phyloP scores from a whole-genome alignment of 2,329 filamentous ascomycete species.

The Arthrobotrys sinensis region DNA sequence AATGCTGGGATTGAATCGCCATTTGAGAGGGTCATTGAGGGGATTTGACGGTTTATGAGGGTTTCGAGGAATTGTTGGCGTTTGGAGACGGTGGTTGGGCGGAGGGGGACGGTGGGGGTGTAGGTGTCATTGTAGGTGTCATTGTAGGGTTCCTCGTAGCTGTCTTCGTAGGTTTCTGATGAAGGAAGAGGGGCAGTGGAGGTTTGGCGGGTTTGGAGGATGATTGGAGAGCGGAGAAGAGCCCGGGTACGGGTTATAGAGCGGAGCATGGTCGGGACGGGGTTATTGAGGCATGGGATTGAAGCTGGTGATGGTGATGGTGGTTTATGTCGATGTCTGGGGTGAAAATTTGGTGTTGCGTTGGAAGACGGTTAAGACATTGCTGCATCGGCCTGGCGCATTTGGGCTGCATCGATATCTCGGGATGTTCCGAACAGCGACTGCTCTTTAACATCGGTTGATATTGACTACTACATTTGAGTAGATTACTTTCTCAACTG shows the following conservation, averaged over 20 bases:
- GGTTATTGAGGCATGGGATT: neutral
- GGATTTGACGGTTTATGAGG: neutral
- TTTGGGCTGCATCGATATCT: too few relatives aligned
- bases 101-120: constrained; percentile 14
- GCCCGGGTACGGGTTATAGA: neutral
- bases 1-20: constrained; percentile 32
- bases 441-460: too few relatives aligned
- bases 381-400: too few relatives aligned
- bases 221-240: neutral
- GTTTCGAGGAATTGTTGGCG: neutral
- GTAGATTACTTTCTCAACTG: too few relatives aligned
- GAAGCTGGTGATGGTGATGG: constrained; percentile 7
- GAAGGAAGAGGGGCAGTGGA: neutral
- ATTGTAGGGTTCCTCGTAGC: neutral
- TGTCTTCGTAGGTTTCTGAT: neutral
- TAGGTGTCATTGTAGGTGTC: constrained; percentile 18
- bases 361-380: neutral
- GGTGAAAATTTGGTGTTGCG: constrained; percentile 22
- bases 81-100: neutral
- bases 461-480: too few relatives aligned
- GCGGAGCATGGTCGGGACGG: constrained; percentile 1
- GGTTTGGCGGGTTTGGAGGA: neutral
- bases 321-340: neutral
- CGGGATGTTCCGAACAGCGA: too few relatives aligned
- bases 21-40: constrained; percentile 12